phyloP scores from a whole-genome alignment of 2,329 filamentous ascomycete species.

The Hypoxylon sp. region DNA sequence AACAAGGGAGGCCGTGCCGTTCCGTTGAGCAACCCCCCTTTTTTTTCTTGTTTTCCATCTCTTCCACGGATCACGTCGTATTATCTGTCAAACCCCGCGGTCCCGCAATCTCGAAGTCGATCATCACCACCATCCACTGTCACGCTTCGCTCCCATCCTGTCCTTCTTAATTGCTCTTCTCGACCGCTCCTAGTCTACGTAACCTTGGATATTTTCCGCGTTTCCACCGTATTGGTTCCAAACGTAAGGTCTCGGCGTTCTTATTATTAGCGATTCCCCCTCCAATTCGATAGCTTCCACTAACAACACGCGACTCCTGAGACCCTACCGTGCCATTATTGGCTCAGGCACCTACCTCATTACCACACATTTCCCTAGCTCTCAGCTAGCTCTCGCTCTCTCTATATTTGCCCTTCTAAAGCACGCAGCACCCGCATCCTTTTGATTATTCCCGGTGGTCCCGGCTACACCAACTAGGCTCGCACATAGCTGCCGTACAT shows the following conservation, averaged over 20 bases:
- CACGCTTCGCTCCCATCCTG: slow-evolving; percentile 31
- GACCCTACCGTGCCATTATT: slow-evolving; percentile 19
- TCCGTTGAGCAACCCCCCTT: slow-evolving; percentile 21
- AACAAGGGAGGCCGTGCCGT: slow-evolving; percentile 27
- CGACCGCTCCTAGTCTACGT: slow-evolving; percentile 9
- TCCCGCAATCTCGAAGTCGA: slow-evolving; percentile 40
- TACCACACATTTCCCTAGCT: slow-evolving; percentile 1
- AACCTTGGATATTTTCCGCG: slow-evolving; percentile 40
- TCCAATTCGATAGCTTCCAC: slow-evolving; percentile 18
- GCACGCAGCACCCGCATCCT: slow-evolving; percentile 25
- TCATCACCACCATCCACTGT: slow-evolving; percentile 29
- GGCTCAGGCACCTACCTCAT: not conserved
- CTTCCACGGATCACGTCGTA: slow-evolving; percentile 40
- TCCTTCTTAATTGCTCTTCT: slow-evolving; percentile 30
- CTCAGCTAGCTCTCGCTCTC: slow-evolving; percentile 5
- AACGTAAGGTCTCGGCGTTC: slow-evolving; percentile 30
- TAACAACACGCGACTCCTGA: slow-evolving; percentile 28
- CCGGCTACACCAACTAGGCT: slow-evolving; percentile 33
- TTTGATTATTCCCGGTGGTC: slow-evolving; percentile 39
- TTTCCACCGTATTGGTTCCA: slow-evolving; percentile 36
- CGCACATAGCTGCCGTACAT: slow-evolving; percentile 32
- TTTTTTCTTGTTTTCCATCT: slow-evolving; percentile 13
- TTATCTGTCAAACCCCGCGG: slow-evolving; percentile 42
- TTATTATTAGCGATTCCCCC: slow-evolving; percentile 38
- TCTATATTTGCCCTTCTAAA: slow-evolving; percentile 12